These are phyloP conservation scores for Globisporangium okanoganense DNA, from an alignment of 352 stramenopile species.

Conservation along the genomic window DNA sequence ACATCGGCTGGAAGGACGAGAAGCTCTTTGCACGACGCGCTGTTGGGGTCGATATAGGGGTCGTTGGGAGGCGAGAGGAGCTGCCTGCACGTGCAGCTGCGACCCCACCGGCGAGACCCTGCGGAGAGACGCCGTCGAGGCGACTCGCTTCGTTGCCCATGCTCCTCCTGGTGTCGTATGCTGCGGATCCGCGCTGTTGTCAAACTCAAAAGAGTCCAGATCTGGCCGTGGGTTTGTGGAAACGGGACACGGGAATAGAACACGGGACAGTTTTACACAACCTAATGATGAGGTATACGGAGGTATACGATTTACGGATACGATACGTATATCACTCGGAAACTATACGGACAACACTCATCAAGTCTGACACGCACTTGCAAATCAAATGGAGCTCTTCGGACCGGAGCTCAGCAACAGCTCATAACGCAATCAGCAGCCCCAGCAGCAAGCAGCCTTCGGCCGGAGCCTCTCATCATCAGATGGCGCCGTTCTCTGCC, in stretches of 20 bases:
- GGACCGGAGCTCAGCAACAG: background rate
- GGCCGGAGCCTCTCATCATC: background rate
- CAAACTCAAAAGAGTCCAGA: background rate
- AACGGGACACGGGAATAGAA: too few relatives aligned
- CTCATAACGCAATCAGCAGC: background rate
- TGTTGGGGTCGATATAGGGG: constrained; percentile 24
- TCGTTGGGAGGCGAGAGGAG: constrained; percentile 5
- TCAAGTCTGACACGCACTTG: background rate
- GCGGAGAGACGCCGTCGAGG: constrained; percentile 20
- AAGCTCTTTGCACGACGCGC: constrained; percentile 46
- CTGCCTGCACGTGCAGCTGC: background rate
- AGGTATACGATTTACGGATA: too few relatives aligned
- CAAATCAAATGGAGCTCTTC: background rate
- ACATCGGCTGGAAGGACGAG: constrained; percentile 21
- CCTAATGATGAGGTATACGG: too few relatives aligned
- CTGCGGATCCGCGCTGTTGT: background rate
- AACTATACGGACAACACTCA: constrained; percentile 1
- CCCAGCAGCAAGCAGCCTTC: background rate
- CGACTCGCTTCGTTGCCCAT: constrained; percentile 69
- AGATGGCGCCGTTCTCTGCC: background rate
- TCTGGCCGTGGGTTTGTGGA: too few relatives aligned
- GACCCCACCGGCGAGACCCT: constrained; percentile 4
- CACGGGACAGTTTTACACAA: too few relatives aligned
- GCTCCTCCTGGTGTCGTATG: background rate
- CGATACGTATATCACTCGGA: too few relatives aligned